phyloP scores from a whole-genome alignment of 2,329 filamentous ascomycete species.

The Botryosphaeria dothidea region DNA sequence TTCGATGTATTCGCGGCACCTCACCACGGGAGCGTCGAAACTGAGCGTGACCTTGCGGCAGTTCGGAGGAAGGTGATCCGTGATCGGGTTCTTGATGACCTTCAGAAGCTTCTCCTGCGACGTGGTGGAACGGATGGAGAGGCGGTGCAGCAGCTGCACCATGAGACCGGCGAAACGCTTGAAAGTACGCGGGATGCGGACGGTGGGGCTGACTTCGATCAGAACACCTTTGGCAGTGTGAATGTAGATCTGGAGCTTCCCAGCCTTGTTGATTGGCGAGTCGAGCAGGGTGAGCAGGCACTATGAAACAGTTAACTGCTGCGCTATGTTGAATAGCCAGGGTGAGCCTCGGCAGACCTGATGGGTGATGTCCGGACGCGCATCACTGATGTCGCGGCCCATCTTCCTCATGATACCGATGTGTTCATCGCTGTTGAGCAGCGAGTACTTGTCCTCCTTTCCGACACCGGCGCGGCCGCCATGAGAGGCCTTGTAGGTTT shows the following conservation, averaged over 20 bases:
- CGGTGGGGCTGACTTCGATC: constrained; percentile 97
- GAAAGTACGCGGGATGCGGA: constrained; percentile 96
- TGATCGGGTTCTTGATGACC: constrained; percentile 97
- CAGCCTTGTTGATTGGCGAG: constrained; percentile 97
- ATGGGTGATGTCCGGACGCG: constrained; percentile 95
- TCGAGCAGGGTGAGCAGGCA: constrained; percentile 96
- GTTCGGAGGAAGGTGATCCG: constrained; percentile 92
- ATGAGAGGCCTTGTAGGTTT: constrained; percentile 92
- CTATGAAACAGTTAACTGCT: constrained; percentile 50
- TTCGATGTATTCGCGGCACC: constrained; percentile 85
- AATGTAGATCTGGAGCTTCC: constrained; percentile 96
- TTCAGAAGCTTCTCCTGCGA: constrained; percentile 97
- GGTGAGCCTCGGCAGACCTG: constrained; percentile 64
- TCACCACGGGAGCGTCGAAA: constrained; percentile 86
- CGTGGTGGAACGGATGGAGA: constrained; percentile 94
- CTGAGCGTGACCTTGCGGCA: constrained; percentile 97
- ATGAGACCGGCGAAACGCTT: constrained; percentile 98
- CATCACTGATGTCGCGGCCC: constrained; percentile 98
- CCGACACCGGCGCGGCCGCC: constrained; percentile 64
- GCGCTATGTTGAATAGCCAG: constrained; percentile 23
- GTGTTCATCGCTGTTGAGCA: constrained; percentile 98
- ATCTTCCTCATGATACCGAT: constrained; percentile 99
- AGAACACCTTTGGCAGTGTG: constrained; percentile 96
- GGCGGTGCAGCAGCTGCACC: constrained; percentile 94
- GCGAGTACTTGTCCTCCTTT: constrained; percentile 92